These are phyloP conservation scores for Cladosporium sp. DNA, from an alignment of 2,329 filamentous ascomycete genomes.

Conservation along the genomic window DNA sequence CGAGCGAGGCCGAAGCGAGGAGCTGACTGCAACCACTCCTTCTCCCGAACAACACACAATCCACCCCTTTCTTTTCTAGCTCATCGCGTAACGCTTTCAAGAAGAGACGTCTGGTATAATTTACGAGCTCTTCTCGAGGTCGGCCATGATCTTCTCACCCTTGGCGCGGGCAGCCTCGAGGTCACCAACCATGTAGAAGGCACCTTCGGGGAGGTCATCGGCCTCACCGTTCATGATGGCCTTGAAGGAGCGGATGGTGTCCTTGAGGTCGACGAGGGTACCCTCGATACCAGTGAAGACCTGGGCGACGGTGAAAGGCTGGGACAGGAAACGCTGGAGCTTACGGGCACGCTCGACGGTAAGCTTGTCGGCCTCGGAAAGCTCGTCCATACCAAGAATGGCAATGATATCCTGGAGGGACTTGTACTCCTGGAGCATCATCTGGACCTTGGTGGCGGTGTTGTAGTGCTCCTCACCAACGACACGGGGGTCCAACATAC, in stretches of 20 bases:
- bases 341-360: constrained; percentile 99
- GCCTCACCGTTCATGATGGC: constrained; percentile 91
- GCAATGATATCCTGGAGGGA: constrained; percentile 98
- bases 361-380: constrained; percentile 98
- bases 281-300: constrained; percentile 95
- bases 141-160: constrained; percentile 99
- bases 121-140: constrained; percentile 62
- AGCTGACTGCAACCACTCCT: constrained; percentile 13
- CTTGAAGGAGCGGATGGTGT: constrained; percentile 98
- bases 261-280: constrained; percentile 95
- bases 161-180: constrained; percentile 89
- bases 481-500: constrained; percentile 99
- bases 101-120: constrained; percentile 12
- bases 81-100: constrained; percentile 10
- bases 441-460: constrained; percentile 90
- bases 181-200: constrained; percentile 98
- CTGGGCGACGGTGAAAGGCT: constrained; percentile 91
- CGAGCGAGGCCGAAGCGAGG: constrained; percentile 12
- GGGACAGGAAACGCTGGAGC: constrained; percentile 99
- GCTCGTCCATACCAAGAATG: constrained; percentile 99
- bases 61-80: not conserved
- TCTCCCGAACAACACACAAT: not conserved
- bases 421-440: constrained; percentile 99
- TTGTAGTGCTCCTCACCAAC: constrained; percentile 98
- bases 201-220: constrained; percentile 91